phyloP scores from a whole-genome alignment of 805 yeast genomes.

The Yamadazyma endophytica region DNA sequence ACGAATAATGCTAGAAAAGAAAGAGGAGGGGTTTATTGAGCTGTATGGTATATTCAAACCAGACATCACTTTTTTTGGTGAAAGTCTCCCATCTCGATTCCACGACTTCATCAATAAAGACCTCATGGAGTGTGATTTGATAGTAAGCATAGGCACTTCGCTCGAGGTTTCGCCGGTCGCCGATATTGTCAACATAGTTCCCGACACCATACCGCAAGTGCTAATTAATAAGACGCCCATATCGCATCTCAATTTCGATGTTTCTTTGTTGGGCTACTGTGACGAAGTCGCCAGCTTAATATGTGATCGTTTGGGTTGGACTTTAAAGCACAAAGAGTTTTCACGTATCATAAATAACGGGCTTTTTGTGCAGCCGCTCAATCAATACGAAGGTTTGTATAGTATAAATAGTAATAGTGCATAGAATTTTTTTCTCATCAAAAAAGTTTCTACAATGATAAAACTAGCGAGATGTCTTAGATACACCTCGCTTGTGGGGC shows the following conservation, averaged over 20 bases:
- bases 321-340: constrained; percentile 26
- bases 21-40: constrained; percentile 24
- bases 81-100: constrained; percentile 49
- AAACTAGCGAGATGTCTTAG: too few relatives aligned
- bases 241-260: constrained; percentile 33
- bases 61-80: constrained; percentile 83
- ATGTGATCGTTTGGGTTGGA: constrained; percentile 32
- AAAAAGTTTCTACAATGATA: background rate
- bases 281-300: constrained; percentile 37
- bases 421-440: too few relatives aligned
- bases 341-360: constrained; percentile 10
- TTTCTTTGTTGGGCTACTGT: constrained; percentile 35
- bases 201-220: constrained; percentile 32
- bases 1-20: constrained; percentile 15
- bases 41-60: constrained; percentile 67
- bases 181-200: constrained; percentile 31
- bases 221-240: constrained; percentile 37
- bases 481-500: too few relatives aligned
- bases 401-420: too few relatives aligned
- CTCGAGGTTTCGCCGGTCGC: constrained; percentile 59
- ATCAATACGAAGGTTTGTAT: constrained; percentile 6
- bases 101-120: constrained; percentile 43
- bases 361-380: constrained; percentile 4
- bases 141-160: constrained; percentile 81
- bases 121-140: constrained; percentile 67